phyloP scores from a whole-genome alignment of 176 grass and related monocot species.

The Hordeum marinum region DNA sequence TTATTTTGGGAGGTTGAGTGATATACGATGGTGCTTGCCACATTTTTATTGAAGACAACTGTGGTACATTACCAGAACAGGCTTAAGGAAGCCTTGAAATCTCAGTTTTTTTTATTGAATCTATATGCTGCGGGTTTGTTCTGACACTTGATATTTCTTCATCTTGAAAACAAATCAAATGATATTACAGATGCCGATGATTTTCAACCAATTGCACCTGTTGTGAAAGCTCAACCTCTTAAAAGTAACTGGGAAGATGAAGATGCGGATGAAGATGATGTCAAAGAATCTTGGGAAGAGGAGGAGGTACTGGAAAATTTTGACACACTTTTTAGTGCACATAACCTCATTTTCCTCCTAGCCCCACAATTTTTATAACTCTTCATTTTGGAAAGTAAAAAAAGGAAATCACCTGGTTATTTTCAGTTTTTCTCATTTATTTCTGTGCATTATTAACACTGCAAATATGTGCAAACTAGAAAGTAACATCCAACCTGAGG shows the following conservation, averaged over 20 bases:
- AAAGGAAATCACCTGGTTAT: background rate
- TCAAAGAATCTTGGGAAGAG: constrained; percentile 93
- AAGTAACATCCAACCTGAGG: background rate
- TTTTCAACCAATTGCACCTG: constrained; percentile 49
- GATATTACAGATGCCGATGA: constrained; percentile 59
- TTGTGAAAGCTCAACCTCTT: constrained; percentile 37
- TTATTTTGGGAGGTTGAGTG: background rate
- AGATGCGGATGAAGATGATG: constrained; percentile 77
- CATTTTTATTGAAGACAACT: background rate
- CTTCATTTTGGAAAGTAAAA: background rate
- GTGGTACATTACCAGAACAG: background rate
- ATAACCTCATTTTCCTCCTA: background rate
- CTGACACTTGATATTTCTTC: background rate
- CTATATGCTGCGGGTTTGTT: background rate
- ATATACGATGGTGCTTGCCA: background rate
- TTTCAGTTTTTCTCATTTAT: background rate
- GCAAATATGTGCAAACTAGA: background rate
- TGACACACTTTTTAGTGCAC: background rate
- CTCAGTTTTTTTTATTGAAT: background rate
- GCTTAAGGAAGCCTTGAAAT: background rate
- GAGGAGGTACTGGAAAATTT: constrained; percentile 51
- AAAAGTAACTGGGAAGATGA: constrained; percentile 82
- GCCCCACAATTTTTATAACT: background rate
- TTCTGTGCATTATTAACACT: background rate
- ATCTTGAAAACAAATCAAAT: background rate